These are phyloP conservation scores for Raddia guianensis DNA, from an alignment of 176 grass and related monocot genomes.

Conservation along the genomic window DNA sequence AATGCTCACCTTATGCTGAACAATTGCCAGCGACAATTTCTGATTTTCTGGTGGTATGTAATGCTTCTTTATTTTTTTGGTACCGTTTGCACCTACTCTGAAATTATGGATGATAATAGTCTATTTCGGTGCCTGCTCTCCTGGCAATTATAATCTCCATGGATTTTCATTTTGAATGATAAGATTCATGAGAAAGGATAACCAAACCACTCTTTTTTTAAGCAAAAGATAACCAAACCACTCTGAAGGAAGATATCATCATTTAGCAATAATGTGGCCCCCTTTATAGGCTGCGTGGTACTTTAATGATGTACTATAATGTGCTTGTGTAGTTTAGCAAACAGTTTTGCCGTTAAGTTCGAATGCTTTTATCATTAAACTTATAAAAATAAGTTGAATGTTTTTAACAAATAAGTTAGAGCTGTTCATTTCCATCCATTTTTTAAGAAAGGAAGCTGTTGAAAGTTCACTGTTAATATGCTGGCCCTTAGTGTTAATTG, in stretches of 20 bases:
- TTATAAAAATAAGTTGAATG: not conserved
- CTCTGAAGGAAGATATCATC: not conserved
- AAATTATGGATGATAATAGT: not conserved
- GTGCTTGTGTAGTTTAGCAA: not conserved
- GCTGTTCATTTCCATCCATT: too few relatives aligned
- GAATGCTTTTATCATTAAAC: slow-evolving; percentile 5
- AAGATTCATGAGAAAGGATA: slow-evolving; percentile 13
- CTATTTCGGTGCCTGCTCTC: not conserved
- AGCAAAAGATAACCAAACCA: not conserved
- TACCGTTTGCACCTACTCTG: slow-evolving; percentile 20
- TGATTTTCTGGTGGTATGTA: slow-evolving; percentile 1
- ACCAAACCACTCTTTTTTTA: not conserved
- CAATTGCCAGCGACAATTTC: slow-evolving; percentile 21
- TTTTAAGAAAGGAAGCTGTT: not conserved
- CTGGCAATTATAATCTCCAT: slow-evolving; percentile 4
- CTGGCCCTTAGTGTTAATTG: not conserved
- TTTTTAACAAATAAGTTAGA: not conserved
- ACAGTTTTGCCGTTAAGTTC: not conserved
- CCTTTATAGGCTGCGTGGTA: not conserved
- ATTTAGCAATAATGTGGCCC: not conserved
- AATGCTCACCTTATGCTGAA: not conserved
- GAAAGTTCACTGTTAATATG: slow-evolving; percentile 27
- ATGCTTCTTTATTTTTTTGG: not conserved
- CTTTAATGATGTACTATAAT: not conserved
- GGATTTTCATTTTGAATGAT: not conserved